Base-by-base conservation (phyloP, 495 filamentous ascomycete genomes). In the Tuber indicum region DNA sequence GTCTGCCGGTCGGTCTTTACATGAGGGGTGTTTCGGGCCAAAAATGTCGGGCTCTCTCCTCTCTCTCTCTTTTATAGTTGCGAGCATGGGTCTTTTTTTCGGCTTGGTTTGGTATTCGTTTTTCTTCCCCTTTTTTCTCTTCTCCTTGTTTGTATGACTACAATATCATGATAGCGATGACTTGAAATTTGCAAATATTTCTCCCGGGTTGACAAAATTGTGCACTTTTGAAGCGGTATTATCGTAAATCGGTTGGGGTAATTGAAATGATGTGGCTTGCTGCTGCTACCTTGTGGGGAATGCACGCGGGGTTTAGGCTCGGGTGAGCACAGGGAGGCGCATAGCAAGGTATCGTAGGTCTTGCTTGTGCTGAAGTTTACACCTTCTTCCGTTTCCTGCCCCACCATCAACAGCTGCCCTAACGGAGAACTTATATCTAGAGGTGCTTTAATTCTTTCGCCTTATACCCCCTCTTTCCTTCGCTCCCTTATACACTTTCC, bases 91-190 rank as follows among this genome's bases (percentile, higher is more conserved):
- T 74, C 76, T 73, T 72, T 62, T 58, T 62, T 79, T 77, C 26
- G 66, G 74, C 36, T 79, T 66, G 71, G 66, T 49, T 49, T 75
- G 47, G 36, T 62, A 69, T 72, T 75, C 70, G 49, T 49, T 62
- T n/a, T 62, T 12, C 10, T 12, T 10, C 52, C 23, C 8, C 23
- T 26, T 32, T 16, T 62, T 62, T 71, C 66, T 41, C 46, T 62
- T 46, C 75, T 32, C 47, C 19, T 66, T 71, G 36, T 43, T 43
- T 79, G 76, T 80, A 80, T 76, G 78, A 74, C 47, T 80, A 76
- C 75, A 49, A 78, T 49, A 72, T 66, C 58, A 66, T 36, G 58
- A 66, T 17, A 72, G n/a, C 47, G 43, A 80, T 70, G 14, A 12
- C 74, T 46, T 76, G 75, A 75, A 36, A 70, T 26, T 44, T 39